phyloP scores from a whole-genome alignment of 345 rosid genomes.

The Geranium rotundifolium region DNA sequence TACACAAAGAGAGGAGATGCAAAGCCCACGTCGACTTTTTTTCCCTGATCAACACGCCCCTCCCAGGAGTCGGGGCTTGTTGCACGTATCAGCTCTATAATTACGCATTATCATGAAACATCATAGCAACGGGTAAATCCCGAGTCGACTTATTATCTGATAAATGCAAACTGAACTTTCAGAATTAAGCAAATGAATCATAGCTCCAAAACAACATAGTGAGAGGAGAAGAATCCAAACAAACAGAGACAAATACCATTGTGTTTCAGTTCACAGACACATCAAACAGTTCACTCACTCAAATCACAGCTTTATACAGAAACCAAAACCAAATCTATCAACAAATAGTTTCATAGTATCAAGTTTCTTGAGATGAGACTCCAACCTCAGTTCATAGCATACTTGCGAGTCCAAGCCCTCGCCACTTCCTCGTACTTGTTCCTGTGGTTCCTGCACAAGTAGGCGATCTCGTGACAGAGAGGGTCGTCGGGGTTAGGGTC shows the following conservation, averaged over 20 bases:
- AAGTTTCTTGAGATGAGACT: background rate
- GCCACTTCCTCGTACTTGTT: conserved; percentile 15
- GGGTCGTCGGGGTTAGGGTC: conserved; percentile 20
- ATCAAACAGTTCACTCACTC: background rate
- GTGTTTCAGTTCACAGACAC: background rate
- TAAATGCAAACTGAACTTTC: too few species aligned
- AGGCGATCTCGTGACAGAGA: conserved; percentile 17
- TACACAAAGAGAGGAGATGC: too few species aligned
- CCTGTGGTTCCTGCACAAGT: conserved; percentile 14
- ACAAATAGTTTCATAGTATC: too few species aligned
- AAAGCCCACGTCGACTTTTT: too few species aligned
- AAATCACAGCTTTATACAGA: background rate
- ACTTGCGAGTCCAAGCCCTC: conserved; percentile 16
- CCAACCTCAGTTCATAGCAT: conserved; percentile 12
- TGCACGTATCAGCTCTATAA: too few species aligned
- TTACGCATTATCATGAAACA: too few species aligned
- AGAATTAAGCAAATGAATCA: too few species aligned
- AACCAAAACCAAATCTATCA: background rate
- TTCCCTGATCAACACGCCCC: too few species aligned
- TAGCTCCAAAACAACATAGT: too few species aligned
- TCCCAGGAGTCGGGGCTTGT: too few species aligned
- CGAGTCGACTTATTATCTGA: too few species aligned
- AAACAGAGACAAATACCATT: background rate
- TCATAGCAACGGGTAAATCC: too few species aligned
- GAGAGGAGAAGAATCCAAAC: background rate